Conservation (phyloP, 2,329 filamentous ascomycete genomes). For the Ceratocystis papillata region DNA sequence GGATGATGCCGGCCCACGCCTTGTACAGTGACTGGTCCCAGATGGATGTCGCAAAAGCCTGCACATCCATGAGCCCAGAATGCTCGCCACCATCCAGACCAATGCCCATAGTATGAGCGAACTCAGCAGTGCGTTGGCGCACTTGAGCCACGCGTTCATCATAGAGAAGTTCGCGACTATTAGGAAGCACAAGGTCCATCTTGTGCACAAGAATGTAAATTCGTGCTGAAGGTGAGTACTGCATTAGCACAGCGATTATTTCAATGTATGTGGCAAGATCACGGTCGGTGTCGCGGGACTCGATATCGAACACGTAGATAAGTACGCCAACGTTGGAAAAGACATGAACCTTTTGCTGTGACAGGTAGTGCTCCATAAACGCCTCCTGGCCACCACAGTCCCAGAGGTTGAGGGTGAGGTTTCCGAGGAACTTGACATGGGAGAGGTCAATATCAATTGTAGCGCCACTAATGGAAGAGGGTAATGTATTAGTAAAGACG, state of each 20-base stretch:
- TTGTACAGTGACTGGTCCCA: slow-evolving; percentile 99
- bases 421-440: slow-evolving; percentile 97
- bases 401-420: slow-evolving; percentile 94
- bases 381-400: slow-evolving; percentile 98
- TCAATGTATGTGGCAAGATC: slow-evolving; percentile 87
- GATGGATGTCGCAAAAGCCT: slow-evolving; percentile 89
- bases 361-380: slow-evolving; percentile 97
- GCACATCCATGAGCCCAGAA: slow-evolving; percentile 48
- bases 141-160: slow-evolving; percentile 72
- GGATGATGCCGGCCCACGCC: slow-evolving; percentile 96
- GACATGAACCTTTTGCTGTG: slow-evolving; percentile 87
- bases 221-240: slow-evolving; percentile 69
- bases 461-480: slow-evolving; percentile 48
- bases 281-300: slow-evolving; percentile 85
- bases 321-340: slow-evolving; percentile 94
- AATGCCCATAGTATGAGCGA: slow-evolving; percentile 27
- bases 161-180: slow-evolving; percentile 70
- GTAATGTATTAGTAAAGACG: neutral
- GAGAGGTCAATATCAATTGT: slow-evolving; percentile 98
- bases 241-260: slow-evolving; percentile 76
- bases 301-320: slow-evolving; percentile 98
- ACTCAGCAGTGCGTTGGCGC: slow-evolving; percentile 56
- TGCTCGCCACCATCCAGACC: slow-evolving; percentile 29
- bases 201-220: slow-evolving; percentile 97
- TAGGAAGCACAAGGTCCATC: slow-evolving; percentile 85